Evolutionary conservation across 257 asterid species (phyloP), one percentile per base, ranked within the genome.

Genomic region (Leonotis leonurus): DNA sequence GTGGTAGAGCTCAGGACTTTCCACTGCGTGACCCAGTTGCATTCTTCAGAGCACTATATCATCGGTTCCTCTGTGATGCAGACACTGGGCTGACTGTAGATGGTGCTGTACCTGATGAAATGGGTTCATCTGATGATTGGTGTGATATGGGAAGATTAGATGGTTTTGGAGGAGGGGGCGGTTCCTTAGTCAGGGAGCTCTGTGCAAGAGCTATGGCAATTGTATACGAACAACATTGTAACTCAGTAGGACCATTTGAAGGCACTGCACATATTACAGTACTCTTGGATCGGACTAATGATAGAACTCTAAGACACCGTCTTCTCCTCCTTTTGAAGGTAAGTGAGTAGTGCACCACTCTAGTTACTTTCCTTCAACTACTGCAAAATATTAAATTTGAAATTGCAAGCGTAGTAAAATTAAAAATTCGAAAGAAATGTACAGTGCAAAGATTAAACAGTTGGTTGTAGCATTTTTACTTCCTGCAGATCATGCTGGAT

Each of bases 101-200:
- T 81, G 99, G 99, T 11, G 89, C 95, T 45, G 76, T 93, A 67
- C 97, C 97, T 54, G 99, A 93, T 83, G 95, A 93, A 75, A 80
- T 93, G 91, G 99, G 99, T 10, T 83, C 96, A 46, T 83, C 97
- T 57, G 97, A 87, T 77, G 95, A 93, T 80, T 93, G 99, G 99
- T 93, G 99, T 75, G 97, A 93, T 83, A 81, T 89, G 92, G 97
- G 91, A 64, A 84, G 97, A 63, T 81, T 93, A 68, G 99, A 93
- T 84, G 99, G 99, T 72, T 93, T 93, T 74, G 99, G 99, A 57
- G 99, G 99, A 50, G 97, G 96, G 29, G 99, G 99, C 44, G 99
- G 97, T 56, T 89, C 93, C 66, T 93, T 91, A 12, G 99, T 93
- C 56, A 83, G 99, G 83, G 99, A 93, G 80, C 97, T 93, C 57